These are phyloP conservation scores for Yamadazyma songkhlaensis DNA, from an alignment of 1,139 yeast species.

Conservation along the genomic window DNA sequence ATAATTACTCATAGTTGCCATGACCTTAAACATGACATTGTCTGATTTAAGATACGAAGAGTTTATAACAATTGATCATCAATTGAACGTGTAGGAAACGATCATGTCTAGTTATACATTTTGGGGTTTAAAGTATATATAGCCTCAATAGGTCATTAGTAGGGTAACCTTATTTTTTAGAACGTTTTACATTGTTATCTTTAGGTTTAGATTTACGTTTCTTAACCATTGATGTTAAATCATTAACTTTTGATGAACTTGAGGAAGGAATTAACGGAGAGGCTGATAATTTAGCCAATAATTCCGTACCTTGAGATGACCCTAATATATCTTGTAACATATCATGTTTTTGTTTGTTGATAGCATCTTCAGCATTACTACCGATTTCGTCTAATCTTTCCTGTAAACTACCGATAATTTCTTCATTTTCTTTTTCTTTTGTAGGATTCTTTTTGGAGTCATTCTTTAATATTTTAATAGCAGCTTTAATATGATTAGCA, in stretches of 20 bases:
- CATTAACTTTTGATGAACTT: slow-evolving; percentile 23
- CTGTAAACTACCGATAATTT: slow-evolving; percentile 52
- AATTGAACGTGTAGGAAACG: too few relatives aligned
- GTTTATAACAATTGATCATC: too few relatives aligned
- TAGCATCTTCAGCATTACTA: slow-evolving; percentile 49
- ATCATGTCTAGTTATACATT: too few relatives aligned
- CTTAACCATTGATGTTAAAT: slow-evolving; percentile 33
- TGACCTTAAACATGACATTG: not conserved
- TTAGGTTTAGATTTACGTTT: slow-evolving; percentile 26
- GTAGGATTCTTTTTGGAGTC: slow-evolving; percentile 31
- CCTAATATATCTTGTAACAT: slow-evolving; percentile 66
- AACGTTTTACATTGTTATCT: slow-evolving; percentile 8
- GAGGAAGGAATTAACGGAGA: slow-evolving; percentile 1
- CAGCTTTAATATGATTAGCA: slow-evolving; percentile 54
- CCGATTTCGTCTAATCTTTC: slow-evolving; percentile 52
- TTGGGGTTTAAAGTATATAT: too few relatives aligned
- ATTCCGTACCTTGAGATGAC: slow-evolving; percentile 23
- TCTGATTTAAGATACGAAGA: too few relatives aligned
- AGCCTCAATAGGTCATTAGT: not conserved
- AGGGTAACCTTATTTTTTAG: slow-evolving; percentile 6
- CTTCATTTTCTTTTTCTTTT: slow-evolving; percentile 42
- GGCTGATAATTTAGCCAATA: slow-evolving; percentile 5
- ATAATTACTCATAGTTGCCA: not conserved
- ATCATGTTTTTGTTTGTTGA: slow-evolving; percentile 54
- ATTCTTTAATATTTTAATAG: slow-evolving; percentile 58